Percentiles rank a stretch among this genome's conserved stretches.
Evolutionary conservation across 2,329 filamentous ascomycete genomes (phyloP).

Genomic region (Endocalyx cinctus): DNA sequence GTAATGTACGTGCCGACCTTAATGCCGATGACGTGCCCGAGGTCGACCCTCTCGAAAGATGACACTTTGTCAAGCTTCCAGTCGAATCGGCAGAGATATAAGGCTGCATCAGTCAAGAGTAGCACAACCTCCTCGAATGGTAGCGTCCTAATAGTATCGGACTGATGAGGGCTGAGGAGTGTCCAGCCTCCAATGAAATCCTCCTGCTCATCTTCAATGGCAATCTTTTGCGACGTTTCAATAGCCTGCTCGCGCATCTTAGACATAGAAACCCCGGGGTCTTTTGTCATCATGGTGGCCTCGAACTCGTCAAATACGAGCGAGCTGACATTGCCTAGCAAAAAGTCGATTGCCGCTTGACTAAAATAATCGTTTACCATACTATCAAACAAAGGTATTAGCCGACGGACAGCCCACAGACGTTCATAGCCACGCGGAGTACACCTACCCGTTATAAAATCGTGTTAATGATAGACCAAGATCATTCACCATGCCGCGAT

Average conservation of each 20-base stretch:
- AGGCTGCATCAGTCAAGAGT: slow-evolving; percentile 74
- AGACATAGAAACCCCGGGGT: slow-evolving; percentile 81
- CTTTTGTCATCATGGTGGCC: slow-evolving; percentile 84
- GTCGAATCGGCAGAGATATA: slow-evolving; percentile 89
- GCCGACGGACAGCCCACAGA: not conserved
- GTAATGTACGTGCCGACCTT: slow-evolving; percentile 86
- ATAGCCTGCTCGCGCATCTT: slow-evolving; percentile 86
- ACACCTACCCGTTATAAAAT: slow-evolving; percentile 58
- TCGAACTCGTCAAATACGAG: slow-evolving; percentile 93
- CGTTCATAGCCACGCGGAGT: not conserved
- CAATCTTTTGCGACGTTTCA: slow-evolving; percentile 80
- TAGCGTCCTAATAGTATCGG: slow-evolving; percentile 63
- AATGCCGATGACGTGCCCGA: slow-evolving; percentile 68
- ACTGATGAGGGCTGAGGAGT: slow-evolving; percentile 67
- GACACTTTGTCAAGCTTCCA: slow-evolving; percentile 94
- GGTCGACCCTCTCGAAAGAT: slow-evolving; percentile 80
- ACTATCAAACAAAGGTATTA: too few species aligned
- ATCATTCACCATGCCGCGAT: slow-evolving; percentile 86
- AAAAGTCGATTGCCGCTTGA: slow-evolving; percentile 90
- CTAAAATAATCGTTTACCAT: slow-evolving; percentile 98
- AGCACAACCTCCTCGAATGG: slow-evolving; percentile 88
- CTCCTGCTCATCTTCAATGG: slow-evolving; percentile 77
- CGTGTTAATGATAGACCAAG: slow-evolving; percentile 82
- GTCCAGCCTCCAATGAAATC: slow-evolving; percentile 90
- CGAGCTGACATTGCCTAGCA: slow-evolving; percentile 81